Conservation (phyloP, 164 flowering plant genomes). For the Taxillus chinensis region DNA sequence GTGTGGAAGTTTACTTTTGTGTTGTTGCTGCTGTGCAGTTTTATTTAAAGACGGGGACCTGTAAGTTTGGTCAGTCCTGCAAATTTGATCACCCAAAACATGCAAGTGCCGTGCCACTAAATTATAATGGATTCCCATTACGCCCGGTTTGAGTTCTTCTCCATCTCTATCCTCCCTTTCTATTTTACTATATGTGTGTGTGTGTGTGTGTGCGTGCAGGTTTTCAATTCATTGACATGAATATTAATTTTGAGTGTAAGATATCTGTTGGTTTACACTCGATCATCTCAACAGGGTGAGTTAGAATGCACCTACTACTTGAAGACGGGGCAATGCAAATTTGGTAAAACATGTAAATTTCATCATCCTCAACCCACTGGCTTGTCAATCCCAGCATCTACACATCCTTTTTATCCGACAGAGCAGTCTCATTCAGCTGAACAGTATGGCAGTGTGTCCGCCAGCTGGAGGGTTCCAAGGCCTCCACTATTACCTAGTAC, state of each 20-base stretch:
- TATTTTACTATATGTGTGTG: too few relatives aligned
- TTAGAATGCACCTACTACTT: conserved; percentile 43
- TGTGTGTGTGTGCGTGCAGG: too few relatives aligned
- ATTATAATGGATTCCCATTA: conserved; percentile 28
- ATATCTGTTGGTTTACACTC: neutral
- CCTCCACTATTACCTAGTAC: conserved; percentile 35
- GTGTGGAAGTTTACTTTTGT: neutral
- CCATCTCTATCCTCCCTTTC: neutral
- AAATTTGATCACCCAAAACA: conserved; percentile 17
- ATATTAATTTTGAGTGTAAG: too few relatives aligned
- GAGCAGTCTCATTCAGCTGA: conserved; percentile 37
- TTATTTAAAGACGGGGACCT: conserved; percentile 36
- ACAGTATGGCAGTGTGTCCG: conserved; percentile 27
- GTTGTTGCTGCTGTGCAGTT: conserved; percentile 18
- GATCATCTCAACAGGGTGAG: conserved; percentile 25
- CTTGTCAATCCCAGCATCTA: conserved; percentile 25
- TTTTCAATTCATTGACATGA: too few relatives aligned
- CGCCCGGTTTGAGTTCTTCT: conserved; percentile 22
- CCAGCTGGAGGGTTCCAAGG: conserved; percentile 34
- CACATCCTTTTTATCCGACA: conserved; percentile 41
- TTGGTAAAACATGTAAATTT: conserved; percentile 44
- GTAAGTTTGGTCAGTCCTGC: conserved; percentile 41
- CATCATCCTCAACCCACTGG: conserved; percentile 46
- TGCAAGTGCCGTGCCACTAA: conserved; percentile 14
- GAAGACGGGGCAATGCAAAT: conserved; percentile 48